phyloP scores from a whole-genome alignment of 2,329 filamentous ascomycete genomes.

The Aureobasidium sp. region DNA sequence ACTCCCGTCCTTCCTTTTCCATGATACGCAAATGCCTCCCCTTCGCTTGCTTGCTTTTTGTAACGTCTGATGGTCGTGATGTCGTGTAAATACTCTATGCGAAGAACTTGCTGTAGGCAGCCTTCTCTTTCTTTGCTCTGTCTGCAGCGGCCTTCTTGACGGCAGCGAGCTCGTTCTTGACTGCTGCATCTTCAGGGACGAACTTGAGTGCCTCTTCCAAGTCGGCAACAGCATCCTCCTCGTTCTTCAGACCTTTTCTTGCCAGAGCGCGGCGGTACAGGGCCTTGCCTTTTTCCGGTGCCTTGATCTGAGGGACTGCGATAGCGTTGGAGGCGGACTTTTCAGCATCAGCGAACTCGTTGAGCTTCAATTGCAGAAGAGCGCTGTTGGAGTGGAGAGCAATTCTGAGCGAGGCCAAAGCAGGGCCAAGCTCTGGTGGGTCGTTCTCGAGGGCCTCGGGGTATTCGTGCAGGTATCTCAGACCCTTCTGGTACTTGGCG shows the following conservation, averaged over 20 bases:
- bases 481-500: slow-evolving; percentile 88
- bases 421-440: slow-evolving; percentile 56
- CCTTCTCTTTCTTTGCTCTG: slow-evolving; percentile 80
- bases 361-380: slow-evolving; percentile 75
- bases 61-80: slow-evolving; percentile 10
- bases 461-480: slow-evolving; percentile 83
- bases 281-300: slow-evolving; percentile 81
- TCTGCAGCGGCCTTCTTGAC: slow-evolving; percentile 71
- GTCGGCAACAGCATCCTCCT: slow-evolving; percentile 59
- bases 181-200: slow-evolving; percentile 62
- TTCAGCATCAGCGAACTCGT: slow-evolving; percentile 61
- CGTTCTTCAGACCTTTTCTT: slow-evolving; percentile 69
- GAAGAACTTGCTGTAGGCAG: slow-evolving; percentile 89
- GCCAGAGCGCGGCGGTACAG: slow-evolving; percentile 76
- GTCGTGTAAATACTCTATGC: slow-evolving; percentile 21
- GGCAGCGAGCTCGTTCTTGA: slow-evolving; percentile 66
- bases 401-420: slow-evolving; percentile 70
- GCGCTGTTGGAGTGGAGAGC: slow-evolving; percentile 83
- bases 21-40: not conserved
- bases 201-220: slow-evolving; percentile 38
- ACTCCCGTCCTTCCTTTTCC: not conserved
- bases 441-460: slow-evolving; percentile 63
- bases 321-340: slow-evolving; percentile 67
- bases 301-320: slow-evolving; percentile 54
- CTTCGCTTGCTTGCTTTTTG: not conserved